Base-by-base conservation (phyloP, 768 basidiomycete genomes). In the Boletus bicolor region DNA sequence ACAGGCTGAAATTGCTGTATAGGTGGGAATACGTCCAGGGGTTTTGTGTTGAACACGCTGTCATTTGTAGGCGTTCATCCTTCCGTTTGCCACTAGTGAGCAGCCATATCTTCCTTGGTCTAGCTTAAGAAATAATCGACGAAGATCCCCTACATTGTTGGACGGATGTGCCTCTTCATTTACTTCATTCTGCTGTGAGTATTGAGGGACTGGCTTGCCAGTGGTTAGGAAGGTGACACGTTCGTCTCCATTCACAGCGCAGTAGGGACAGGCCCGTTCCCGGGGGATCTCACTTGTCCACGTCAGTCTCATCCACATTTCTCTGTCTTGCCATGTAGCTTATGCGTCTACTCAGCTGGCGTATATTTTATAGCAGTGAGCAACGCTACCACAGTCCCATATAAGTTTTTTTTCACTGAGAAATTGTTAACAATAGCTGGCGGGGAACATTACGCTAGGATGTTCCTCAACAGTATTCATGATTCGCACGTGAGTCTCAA, bases 21-120 rank as follows among this genome's bases (percentile, higher is more conserved):
- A 69, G 68, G 10, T 69, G 68, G 68, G 59, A 66, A 38, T 69
- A 66, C 26, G 0, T 64, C 1, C 50, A 46, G n/a, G 57, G 66
- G 5, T 37, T 51, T 7, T 37, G 41, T 9, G 30, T 70, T 4
- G 68, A 68, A 58, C 55, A 19, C 6, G 56, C 44, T 0, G 15
- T 68, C 36, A 26, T 68, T 37, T 44, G 43, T n/a, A 37, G 58
- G 3, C 63, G 54, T 35, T 17, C 60, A 8, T 2, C 61, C 19
- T 61, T 68, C 12, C 65, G 53, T 15, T 53, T 44, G 56, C 19
- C 59, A 3, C 26, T 70, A 37, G 68, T 70, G 44, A 67, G 66
- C 10, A 51, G 7, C 35, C 28, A 24, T 14, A 14, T 32, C 24
- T 14, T 34, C 14, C 42, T 42, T 35, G 15, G 2, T 14, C 24